Conservation (phyloP, 2,329 filamentous ascomycete genomes). For the Ceratocystis destructans region DNA sequence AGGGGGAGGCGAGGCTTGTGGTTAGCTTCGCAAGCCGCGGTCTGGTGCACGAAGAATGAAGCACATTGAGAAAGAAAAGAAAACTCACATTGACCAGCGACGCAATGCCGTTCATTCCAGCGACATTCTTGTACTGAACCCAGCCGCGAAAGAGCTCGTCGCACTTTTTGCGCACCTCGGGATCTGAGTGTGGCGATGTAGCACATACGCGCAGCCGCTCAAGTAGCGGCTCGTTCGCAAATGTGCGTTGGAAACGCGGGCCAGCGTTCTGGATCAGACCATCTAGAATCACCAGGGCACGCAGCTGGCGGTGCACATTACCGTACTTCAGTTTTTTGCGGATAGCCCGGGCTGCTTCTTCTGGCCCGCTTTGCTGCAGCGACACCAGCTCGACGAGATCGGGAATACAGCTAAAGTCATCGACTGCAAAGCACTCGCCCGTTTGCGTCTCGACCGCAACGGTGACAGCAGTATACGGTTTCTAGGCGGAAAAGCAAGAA, state of each 20-base stretch:
- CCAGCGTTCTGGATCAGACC: slow-evolving; percentile 92
- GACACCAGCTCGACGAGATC: slow-evolving; percentile 90
- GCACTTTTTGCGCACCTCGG: slow-evolving; percentile 77
- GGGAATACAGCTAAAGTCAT: slow-evolving; percentile 81
- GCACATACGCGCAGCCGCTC: slow-evolving; percentile 82
- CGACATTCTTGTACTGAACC: slow-evolving; percentile 71
- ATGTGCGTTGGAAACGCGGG: slow-evolving; percentile 68
- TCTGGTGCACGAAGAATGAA: background rate
- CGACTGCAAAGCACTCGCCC: slow-evolving; percentile 75
- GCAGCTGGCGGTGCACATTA: slow-evolving; percentile 79
- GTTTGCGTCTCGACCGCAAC: slow-evolving; percentile 86
- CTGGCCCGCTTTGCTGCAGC: slow-evolving; percentile 72
- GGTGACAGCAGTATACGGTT: slow-evolving; percentile 86
- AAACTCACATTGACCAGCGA: slow-evolving; percentile 51
- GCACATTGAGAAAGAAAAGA: no score
- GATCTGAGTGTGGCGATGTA: slow-evolving; percentile 71
- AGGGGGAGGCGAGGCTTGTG: no score
- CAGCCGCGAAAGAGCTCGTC: slow-evolving; percentile 75
- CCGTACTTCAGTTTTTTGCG: slow-evolving; percentile 99
- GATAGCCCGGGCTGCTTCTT: slow-evolving; percentile 79
- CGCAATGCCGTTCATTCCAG: slow-evolving; percentile 69
- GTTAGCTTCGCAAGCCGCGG: background rate
- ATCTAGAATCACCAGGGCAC: slow-evolving; percentile 78
- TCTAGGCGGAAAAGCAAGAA: slow-evolving; percentile 28
- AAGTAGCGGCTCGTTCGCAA: slow-evolving; percentile 80